Evolutionary conservation across 768 basidiomycete genomes (phyloP).

Genomic region (Suillus alpinus): DNA sequence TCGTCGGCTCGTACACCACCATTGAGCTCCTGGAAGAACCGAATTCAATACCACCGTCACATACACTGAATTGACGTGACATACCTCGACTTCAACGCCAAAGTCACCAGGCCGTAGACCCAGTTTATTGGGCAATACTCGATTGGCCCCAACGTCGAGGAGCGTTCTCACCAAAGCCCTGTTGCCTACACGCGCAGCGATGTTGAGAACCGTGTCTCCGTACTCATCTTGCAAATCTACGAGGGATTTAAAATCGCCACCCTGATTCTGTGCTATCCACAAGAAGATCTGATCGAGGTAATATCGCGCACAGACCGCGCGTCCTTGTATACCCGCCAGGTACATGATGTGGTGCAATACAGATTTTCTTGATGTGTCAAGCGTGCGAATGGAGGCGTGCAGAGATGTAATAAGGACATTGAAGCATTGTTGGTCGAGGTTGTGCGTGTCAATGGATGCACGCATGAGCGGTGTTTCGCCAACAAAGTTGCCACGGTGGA

Average conservation of each 20-base stretch:
- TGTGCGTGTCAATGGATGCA: conserved; percentile 85
- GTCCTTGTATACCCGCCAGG: conserved; percentile 87
- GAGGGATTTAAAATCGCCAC: conserved; percentile 72
- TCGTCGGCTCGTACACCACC: conserved; percentile 76
- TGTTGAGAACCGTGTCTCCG: conserved; percentile 94
- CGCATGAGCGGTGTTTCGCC: conserved; percentile 96
- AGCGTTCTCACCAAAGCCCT: conserved; percentile 81
- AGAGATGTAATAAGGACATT: conserved; percentile 59
- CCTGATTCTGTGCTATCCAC: conserved; percentile 78
- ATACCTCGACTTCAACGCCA: conserved; percentile 87
- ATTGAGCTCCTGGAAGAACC: conserved; percentile 54
- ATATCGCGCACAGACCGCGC: conserved; percentile 80
- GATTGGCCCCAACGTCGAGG: conserved; percentile 91
- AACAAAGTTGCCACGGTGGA: conserved; percentile 86
- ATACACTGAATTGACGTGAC: conserved; percentile 17
- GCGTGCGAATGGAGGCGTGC: conserved; percentile 75
- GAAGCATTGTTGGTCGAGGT: conserved; percentile 78
- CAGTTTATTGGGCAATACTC: conserved; percentile 84
- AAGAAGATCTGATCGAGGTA: conserved; percentile 89
- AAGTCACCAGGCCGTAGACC: conserved; percentile 93
- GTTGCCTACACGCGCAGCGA: conserved; percentile 92
- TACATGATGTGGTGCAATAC: conserved; percentile 91
- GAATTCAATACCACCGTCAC: conserved; percentile 2
- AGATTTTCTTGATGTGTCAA: conserved; percentile 82
- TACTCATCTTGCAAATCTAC: conserved; percentile 93